A percentile compares a stretch with the other conserved stretches of the same genome.
phyloP scores from a whole-genome alignment of 768 basidiomycete species.

The Boletus pseudo-olivaceus region DNA sequence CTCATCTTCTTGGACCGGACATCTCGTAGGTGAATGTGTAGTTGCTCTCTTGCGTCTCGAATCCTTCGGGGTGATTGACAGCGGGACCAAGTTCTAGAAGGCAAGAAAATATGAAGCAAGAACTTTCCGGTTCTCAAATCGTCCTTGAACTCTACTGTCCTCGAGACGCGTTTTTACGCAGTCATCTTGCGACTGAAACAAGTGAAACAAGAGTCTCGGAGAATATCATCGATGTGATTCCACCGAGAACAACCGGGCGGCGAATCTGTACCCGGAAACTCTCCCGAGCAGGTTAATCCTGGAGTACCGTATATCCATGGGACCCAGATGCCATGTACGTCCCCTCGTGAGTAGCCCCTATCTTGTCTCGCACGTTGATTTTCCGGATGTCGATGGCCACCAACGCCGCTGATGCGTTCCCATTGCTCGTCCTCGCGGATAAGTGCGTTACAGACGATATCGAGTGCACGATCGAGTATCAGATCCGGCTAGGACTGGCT shows the following conservation, averaged over 20 bases:
- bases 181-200: not conserved
- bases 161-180: not conserved
- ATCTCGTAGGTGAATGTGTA: not conserved
- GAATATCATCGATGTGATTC: not conserved
- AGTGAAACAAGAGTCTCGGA: not conserved
- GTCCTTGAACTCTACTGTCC: not conserved
- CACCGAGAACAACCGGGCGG: not conserved
- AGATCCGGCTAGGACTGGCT: not conserved
- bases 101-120: not conserved
- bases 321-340: not conserved
- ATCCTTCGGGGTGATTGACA: not conserved
- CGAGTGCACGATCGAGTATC: slow-evolving; percentile 1
- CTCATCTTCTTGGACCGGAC: not conserved
- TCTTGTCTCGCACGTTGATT: not conserved
- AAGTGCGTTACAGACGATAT: not conserved
- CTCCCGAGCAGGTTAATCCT: not conserved
- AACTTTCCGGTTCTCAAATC: not conserved
- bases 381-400: not conserved
- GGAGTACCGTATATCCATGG: not conserved
- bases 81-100: not conserved
- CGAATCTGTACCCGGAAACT: no score
- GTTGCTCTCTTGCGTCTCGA: not conserved
- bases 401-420: not conserved
- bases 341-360: not conserved
- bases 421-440: not conserved